Percentiles rank a stretch among this genome's conserved stretches.
Conservation (phyloP, 306 rosid genomes). For the Lithocarpus polystachyus region DNA sequence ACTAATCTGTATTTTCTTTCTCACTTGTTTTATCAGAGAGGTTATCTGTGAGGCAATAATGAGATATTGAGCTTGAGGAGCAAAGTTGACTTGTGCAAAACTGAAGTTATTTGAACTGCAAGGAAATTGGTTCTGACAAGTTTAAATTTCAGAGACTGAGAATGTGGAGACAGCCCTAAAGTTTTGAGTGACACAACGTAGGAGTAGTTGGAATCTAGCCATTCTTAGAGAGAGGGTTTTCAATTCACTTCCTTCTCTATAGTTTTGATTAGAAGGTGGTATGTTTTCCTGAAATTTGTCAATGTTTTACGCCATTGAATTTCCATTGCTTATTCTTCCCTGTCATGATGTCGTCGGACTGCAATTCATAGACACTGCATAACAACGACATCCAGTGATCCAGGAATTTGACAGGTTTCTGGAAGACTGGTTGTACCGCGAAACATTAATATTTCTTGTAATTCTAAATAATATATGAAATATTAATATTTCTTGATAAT, state of each 20-base stretch:
- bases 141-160: neutral
- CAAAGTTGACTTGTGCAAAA: neutral
- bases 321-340: neutral
- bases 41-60: conserved; percentile 49
- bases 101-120: neutral
- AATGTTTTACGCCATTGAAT: neutral
- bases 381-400: neutral
- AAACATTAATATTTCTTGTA: neutral
- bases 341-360: neutral
- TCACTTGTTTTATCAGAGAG: conserved; percentile 52
- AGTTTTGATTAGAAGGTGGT: conserved; percentile 2
- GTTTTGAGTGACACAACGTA: conserved; percentile 4
- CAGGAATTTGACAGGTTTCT: neutral
- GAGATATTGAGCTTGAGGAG: conserved; percentile 23
- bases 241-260: neutral
- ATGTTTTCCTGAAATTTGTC: neutral
- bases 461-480: neutral
- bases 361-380: neutral
- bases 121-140: neutral
- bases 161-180: conserved; percentile 10
- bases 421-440: neutral
- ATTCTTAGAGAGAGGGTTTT: neutral
- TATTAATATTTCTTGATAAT: too few relatives aligned
- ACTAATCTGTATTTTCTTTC: conserved; percentile 15
- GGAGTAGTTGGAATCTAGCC: neutral